Base-by-base conservation (phyloP, 805 yeast genomes). In the Metschnikowia baotianmanensis region DNA sequence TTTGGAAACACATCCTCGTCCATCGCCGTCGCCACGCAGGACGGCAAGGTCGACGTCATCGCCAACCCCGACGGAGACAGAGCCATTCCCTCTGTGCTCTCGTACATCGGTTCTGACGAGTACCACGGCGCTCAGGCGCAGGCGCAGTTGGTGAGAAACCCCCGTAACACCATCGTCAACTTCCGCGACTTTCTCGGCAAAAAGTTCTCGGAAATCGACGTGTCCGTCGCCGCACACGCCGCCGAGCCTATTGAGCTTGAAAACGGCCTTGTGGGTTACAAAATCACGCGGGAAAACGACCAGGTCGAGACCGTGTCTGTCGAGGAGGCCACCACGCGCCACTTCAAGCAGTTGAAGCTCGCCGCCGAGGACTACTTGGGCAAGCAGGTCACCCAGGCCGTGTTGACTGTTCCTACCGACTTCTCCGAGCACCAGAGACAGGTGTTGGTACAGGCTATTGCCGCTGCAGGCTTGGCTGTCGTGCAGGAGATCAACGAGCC, bases 11-110 rank as follows among this genome's bases (percentile, higher is more conserved):
- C 96, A 35, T 80, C 96, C 46, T 85, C 97, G 36, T 86, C 97
- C 45, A 89, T 93, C 63, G 97, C 98, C 36, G 86, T 82, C 58
- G 85, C 90, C 52, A 69, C 76, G 47, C 65, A 72, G 51, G 97
- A 91, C 58, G 97, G 96, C 48, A 86, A 84, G 63, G 93, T 88
- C 50, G 97, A 93, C 61, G 96, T 93, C 52, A 91, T 93, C 64
- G 99, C 99, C 53, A 91, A 93, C 80, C 96, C 95, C 53, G 99
- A 93, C 61, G 99, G 99, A 66, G 98, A 93, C 71, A 87, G 98
- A 72, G 78, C 91, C 46, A 93, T 93, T 62, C 96, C 98, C 47
- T 85, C 98, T 21, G 85, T 86, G 45, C 76, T 93, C 47, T 81
- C 97, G 15, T 93, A 90, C 63, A 89, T 89, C 44, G 96, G 95